Base-by-base conservation (phyloP, 2,329 filamentous ascomycete species). In the Ciborinia camelliae region DNA sequence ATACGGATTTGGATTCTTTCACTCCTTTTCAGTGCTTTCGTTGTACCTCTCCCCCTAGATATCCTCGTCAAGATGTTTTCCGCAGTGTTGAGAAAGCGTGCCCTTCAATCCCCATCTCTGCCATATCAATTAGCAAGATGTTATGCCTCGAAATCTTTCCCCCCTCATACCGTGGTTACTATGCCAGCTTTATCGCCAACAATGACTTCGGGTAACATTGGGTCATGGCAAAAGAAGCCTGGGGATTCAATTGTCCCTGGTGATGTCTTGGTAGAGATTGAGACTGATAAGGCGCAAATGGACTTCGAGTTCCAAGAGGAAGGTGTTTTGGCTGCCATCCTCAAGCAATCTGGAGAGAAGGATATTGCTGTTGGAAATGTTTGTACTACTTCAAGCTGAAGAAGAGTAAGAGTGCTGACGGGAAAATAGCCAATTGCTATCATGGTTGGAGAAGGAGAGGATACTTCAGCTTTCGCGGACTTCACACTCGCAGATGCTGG, bases 241-340 rank as follows among this genome's bases (percentile, higher is more conserved):
- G 95, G 95, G 76, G 95, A 99, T 79, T 76, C 82, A 68, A 88
- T 99, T 78, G 82, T 86, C 65, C 93, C 96, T 61, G 95, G 95
- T 77, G 95, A 99, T 77, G 95, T 99, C 54, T 82, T 99, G 72
- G 93, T 97, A 72, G 93, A 97, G 84, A 97, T 98, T 75, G 95
- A 99, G 86, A 99, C 95, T 74, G 95, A 99, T 81, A 99, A 99
- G 86, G 95, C 95, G 70, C 95, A 98, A 83, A 99, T 99, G 95
- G 95, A 99, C 83, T 98, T 99, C 78, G 95, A 99, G 81, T 98
- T 96, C 81, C 95, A 99, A 81, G 95, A 99, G 76, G 95, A 98
- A 77, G 95, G 94, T 82, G 86, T 96, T 67, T 84, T 99, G 72
- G 94, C 95, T 75, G 97, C 97, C 85, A 85, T 98, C 69, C 83